Base-by-base conservation (phyloP, 768 basidiomycete species). In the Pleurotus pulmonarius region DNA sequence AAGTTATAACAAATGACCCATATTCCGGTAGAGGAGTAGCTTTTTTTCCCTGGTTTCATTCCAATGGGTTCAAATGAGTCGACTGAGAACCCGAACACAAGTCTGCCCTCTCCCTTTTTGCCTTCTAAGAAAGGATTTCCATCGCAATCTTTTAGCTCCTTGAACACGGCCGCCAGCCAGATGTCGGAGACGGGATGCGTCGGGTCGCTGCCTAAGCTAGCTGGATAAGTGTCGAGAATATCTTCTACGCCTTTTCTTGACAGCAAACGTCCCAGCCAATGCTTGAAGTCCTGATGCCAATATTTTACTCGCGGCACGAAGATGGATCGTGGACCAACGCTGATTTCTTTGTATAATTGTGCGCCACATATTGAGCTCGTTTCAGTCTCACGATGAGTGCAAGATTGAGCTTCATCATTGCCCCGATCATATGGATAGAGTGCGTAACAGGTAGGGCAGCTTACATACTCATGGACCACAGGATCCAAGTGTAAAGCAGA, bases 171-270 rank as follows among this genome's bases (percentile, higher is more conserved):
- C 6, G 52, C 26, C 29, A 37, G 38, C 26, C 26, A 40, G 26
- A 54, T 54, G 25, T 54, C 52, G 26, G 52, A 44, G 20, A 44
- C 41, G n/a, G 41, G n/a, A n/a, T 16, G 5, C 5, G n/a, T n/a
- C 24, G 26, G 2, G 45, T 52, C 37, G 15, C 37, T 7, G n/a
- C 20, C 9, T 24, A 4, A 44, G n/a, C 20, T 22, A 22, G 47
- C 47, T 15, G 59, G 63, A 53, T 57, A 63, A 7, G 49, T 49
- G 3, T 67, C 61, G 8, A 68, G 52, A 12, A 61, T 46, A 11
- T 66, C 63, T 45, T 69, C 68, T 13, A 70, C 65, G 1, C 64
- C 66, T 25, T 60, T 63, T 7, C 69, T 43, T 5, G 65, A 68
- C 1, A 69, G 47, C 4, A 70, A 24, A 3, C 64, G 59, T 1